These are phyloP conservation scores for Mycosphaerella arachidis DNA, from an alignment of 2,329 filamentous ascomycete genomes.

Conservation along the genomic window DNA sequence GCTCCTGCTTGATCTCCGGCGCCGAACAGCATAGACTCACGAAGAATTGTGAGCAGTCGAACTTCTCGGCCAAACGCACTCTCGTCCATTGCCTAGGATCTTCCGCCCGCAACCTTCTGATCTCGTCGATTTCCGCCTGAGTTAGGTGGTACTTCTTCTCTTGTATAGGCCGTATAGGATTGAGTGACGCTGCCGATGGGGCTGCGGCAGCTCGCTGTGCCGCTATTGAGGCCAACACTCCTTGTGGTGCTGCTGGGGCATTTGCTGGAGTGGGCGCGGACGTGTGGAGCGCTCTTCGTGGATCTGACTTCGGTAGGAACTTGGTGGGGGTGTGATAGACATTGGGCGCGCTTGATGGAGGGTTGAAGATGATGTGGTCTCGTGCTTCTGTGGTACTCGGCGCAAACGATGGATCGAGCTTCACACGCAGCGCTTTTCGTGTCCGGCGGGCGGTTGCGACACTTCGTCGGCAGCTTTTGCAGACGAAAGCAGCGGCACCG, in stretches of 20 bases:
- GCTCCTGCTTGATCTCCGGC: slow-evolving; percentile 39
- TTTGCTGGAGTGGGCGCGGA: slow-evolving; percentile 20
- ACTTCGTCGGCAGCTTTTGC: slow-evolving; percentile 35
- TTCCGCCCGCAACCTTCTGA: slow-evolving; percentile 49
- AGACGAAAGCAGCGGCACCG: slow-evolving; percentile 24
- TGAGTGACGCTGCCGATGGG: slow-evolving; percentile 33
- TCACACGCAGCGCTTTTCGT: slow-evolving; percentile 44
- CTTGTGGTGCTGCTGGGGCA: slow-evolving; percentile 13
- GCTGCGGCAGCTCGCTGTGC: slow-evolving; percentile 20
- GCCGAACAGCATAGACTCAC: slow-evolving; percentile 56
- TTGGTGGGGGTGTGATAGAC: slow-evolving; percentile 61
- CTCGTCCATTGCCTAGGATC: slow-evolving; percentile 59
- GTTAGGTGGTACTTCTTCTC: slow-evolving; percentile 60
- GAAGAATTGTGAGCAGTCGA: slow-evolving; percentile 60
- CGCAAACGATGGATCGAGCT: slow-evolving; percentile 42
- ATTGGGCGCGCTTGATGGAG: slow-evolving; percentile 59
- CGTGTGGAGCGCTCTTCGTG: slow-evolving; percentile 34
- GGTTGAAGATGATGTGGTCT: slow-evolving; percentile 62
- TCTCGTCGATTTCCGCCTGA: slow-evolving; percentile 55
- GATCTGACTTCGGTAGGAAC: slow-evolving; percentile 59
- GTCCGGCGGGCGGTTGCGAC: slow-evolving; percentile 45
- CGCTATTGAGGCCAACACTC: slow-evolving; percentile 20
- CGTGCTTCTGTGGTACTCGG: slow-evolving; percentile 33
- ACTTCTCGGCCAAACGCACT: slow-evolving; percentile 56
- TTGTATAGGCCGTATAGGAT: slow-evolving; percentile 47